These are phyloP conservation scores for Rosa hybrid DNA, from an alignment of 331 rosid species.

Conservation along the genomic window DNA sequence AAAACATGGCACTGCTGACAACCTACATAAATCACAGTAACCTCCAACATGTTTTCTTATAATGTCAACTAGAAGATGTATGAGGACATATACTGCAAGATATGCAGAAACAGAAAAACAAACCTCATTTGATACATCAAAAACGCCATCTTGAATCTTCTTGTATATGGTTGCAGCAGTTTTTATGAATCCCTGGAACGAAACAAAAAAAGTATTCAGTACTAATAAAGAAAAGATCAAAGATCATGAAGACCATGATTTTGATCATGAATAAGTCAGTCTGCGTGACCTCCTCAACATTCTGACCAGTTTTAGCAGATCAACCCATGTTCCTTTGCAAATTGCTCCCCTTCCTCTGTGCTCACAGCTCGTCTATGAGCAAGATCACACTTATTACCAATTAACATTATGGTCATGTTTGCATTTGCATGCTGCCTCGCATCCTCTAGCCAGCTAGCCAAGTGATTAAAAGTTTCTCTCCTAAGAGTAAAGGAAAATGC, in stretches of 20 bases:
- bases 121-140: constrained; percentile 97
- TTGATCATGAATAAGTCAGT: background rate
- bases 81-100: constrained; percentile 3
- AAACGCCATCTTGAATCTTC: constrained; percentile 96
- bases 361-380: constrained; percentile 98
- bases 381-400: constrained; percentile 95
- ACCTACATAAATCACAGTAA: background rate
- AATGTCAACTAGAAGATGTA: constrained; percentile 1
- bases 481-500: constrained; percentile 23
- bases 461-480: constrained; percentile 98
- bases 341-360: constrained; percentile 97
- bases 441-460: constrained; percentile 99
- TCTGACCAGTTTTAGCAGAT: constrained; percentile 95
- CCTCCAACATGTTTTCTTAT: constrained; percentile 7
- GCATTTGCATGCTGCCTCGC: constrained; percentile 99
- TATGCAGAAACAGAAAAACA: constrained; percentile 17
- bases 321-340: constrained; percentile 96
- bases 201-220: background rate
- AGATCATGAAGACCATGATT: constrained; percentile 4
- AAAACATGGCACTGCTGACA: background rate
- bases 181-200: constrained; percentile 82
- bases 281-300: constrained; percentile 86
- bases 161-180: constrained; percentile 95
- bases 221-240: constrained; percentile 17
- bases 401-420: constrained; percentile 93